Base-by-base conservation (phyloP, 805 yeast genomes). In the Pichia deserticola region DNA sequence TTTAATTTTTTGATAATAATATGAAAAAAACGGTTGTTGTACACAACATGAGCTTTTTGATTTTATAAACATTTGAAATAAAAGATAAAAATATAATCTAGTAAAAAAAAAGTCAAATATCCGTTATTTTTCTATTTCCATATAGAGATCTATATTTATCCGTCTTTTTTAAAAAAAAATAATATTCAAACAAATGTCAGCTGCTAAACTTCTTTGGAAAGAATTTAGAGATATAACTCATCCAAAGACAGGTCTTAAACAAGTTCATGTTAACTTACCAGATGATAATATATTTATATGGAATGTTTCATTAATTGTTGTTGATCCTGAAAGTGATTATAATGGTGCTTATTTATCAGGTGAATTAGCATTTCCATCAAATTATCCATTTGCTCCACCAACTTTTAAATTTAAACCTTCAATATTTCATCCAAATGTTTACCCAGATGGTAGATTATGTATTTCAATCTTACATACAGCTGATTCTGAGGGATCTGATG, bases 331-430 rank as follows among this genome's bases (percentile, higher is more conserved):
- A 54, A 86, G 96, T 20, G 82, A 85, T 55, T 93, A 87, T 68
- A 88, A 90, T 63, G 98, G 98, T 37, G 97, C 97, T 20, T 92
- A 87, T 67, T 85, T 93, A 70, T 86, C 84, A 63, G 97, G 96
- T 15, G 92, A 87, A 64, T 85, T 92, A 87, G 79, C 84, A 60
- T 92, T 92, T 70, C 98, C 98, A 4, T 68, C 76, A 28, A 96
- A 90, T 66, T 92, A 84, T 68, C 99, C 98, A 5, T 93, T 79
- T 64, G 74, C 88, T 15, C 99, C 99, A 28, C 99, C 98, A 40
- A 81, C 84, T 40, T 93, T 90, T 72, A 77, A 95, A 59, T 92
- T 92, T 73, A 86, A 95, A 4, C 97, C 97, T 13, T 86, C 97
- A 40, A 88, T 92, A 58, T 92, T 84, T 69, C 99, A 92, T 63